phyloP scores from a whole-genome alignment of 768 basidiomycete genomes.

The Pilatotrama ljubarskyi region DNA sequence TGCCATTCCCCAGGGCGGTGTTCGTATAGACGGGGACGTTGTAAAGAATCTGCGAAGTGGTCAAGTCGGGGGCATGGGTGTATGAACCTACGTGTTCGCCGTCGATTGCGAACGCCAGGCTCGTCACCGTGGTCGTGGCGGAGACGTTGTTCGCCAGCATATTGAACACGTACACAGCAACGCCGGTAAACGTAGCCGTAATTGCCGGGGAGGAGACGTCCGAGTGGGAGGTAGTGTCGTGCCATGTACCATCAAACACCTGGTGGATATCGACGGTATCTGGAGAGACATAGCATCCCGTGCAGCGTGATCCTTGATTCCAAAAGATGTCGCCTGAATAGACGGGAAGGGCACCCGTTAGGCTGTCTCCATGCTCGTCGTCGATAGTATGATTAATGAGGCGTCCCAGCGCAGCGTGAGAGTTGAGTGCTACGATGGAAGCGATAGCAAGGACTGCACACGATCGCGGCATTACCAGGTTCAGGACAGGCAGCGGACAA shows the following conservation, averaged over 20 bases:
- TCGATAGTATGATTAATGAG: background rate
- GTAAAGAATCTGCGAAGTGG: background rate
- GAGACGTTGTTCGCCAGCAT: background rate
- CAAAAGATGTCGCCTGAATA: background rate
- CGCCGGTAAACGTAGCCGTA: conserved; percentile 10
- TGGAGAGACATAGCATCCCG: background rate
- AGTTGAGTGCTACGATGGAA: no score
- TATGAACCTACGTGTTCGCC: background rate
- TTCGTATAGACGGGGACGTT: conserved; percentile 2
- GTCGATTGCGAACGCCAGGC: conserved; percentile 10
- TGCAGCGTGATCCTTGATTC: background rate
- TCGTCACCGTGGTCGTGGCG: conserved; percentile 10
- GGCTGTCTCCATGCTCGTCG: background rate
- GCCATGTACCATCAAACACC: background rate
- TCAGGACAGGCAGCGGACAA: no score
- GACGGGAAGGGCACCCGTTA: background rate
- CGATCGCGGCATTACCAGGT: no score
- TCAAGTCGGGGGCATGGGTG: conserved; percentile 5
- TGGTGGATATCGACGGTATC: background rate
- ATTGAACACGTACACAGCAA: conserved; percentile 13
- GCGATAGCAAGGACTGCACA: no score
- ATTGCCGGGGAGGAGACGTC: background rate
- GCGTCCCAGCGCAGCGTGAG: no score
- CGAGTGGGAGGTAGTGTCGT: background rate
- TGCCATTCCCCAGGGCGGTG: background rate